These are phyloP conservation scores for Trichoderma endophyticum DNA, from an alignment of 2,329 filamentous ascomycete genomes.

Conservation along the genomic window DNA sequence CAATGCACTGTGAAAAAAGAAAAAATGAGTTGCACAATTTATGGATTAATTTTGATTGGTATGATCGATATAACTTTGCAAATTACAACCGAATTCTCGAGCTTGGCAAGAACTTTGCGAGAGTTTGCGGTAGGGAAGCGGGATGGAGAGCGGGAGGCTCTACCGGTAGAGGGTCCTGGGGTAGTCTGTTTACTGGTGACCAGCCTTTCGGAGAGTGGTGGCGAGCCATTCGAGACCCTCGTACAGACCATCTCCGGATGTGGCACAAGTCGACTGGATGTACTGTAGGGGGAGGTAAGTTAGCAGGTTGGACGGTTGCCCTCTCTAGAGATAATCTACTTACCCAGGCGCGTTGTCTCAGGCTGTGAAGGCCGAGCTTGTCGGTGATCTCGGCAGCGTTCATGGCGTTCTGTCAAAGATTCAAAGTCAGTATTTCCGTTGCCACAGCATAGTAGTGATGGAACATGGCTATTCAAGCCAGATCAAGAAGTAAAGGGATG, in stretches of 20 bases:
- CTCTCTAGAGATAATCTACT: constrained; percentile 38
- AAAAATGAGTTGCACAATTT: constrained; percentile 30
- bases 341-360: constrained; percentile 99
- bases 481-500: constrained; percentile 11
- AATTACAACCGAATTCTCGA: constrained; percentile 57
- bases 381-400: constrained; percentile 99
- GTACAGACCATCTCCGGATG: constrained; percentile 98
- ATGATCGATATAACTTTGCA: constrained; percentile 53
- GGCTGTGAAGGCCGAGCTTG: constrained; percentile 98
- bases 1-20: constrained; percentile 24
- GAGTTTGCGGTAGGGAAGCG: constrained; percentile 41
- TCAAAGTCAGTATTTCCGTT: constrained; percentile 18
- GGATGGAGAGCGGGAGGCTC: constrained; percentile 32
- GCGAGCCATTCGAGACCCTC: constrained; percentile 96
- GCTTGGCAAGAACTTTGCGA: constrained; percentile 40
- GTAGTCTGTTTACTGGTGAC: constrained; percentile 54
- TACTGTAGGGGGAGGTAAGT: constrained; percentile 55
- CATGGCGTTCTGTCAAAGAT: constrained; percentile 79
- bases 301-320: background rate
- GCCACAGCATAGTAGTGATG: background rate
- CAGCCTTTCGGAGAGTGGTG: constrained; percentile 75
- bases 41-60: constrained; percentile 53
- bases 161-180: constrained; percentile 32
- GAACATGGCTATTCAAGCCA: background rate
- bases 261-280: constrained; percentile 99